Percentiles rank a stretch among this genome's conserved stretches.
These are phyloP conservation scores for Ophiostoma tasmaniense DNA, from an alignment of 2,329 filamentous ascomycete species.

Conservation along the genomic window DNA sequence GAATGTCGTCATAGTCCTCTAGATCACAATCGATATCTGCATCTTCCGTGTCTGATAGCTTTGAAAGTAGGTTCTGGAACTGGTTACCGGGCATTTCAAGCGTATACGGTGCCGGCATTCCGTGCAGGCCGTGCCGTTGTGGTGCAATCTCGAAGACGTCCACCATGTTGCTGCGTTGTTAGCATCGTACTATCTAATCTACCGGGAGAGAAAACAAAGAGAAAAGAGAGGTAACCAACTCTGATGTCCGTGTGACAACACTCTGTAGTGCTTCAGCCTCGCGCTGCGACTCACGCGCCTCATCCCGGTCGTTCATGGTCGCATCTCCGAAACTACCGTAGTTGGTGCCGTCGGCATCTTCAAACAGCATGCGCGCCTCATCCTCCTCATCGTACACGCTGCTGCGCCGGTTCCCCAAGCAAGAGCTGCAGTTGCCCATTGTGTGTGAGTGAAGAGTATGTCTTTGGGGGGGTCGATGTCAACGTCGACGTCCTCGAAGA, in stretches of 20 bases:
- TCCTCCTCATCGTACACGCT: conserved; percentile 52
- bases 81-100: conserved; percentile 49
- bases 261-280: conserved; percentile 57
- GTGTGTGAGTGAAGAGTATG: neutral
- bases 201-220: too few relatives aligned
- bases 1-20: conserved; percentile 29
- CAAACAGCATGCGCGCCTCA: conserved; percentile 50
- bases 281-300: conserved; percentile 53
- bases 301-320: conserved; percentile 45
- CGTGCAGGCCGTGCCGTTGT: conserved; percentile 35
- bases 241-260: conserved; percentile 55
- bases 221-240: conserved; percentile 34
- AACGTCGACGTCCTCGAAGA: neutral
- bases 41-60: conserved; percentile 43
- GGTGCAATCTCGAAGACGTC: conserved; percentile 59
- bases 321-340: conserved; percentile 57
- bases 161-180: conserved; percentile 49
- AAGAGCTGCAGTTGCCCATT: conserved; percentile 56
- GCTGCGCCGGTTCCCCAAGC: conserved; percentile 44
- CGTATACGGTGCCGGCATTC: conserved; percentile 33
- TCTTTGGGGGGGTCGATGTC: neutral
- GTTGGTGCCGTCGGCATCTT: conserved; percentile 49
- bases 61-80: conserved; percentile 55
- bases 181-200: neutral
- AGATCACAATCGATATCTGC: conserved; percentile 38